Evolutionary conservation across 2,329 filamentous ascomycete species (phyloP).

Genomic region (Didymella arachidicola): DNA sequence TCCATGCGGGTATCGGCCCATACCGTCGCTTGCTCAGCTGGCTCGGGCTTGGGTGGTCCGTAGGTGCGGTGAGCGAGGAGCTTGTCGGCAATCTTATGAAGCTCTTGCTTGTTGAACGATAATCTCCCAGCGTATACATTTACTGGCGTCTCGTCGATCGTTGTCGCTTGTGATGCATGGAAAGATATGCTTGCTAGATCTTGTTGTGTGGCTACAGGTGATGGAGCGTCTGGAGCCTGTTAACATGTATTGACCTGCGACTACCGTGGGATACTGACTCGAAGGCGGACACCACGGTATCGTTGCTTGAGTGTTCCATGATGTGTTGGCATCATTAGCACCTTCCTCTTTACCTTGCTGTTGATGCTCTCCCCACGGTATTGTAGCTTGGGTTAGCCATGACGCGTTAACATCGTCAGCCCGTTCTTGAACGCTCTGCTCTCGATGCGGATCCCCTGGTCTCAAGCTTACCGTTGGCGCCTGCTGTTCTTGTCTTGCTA

Average conservation of each 20-base stretch:
- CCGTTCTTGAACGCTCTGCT: not conserved
- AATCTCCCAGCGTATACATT: not conserved
- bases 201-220: not conserved
- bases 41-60: conserved; percentile 43
- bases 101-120: conserved; percentile 5
- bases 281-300: conserved; percentile 1
- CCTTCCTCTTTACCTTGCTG: not conserved
- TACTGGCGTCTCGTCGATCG: conserved; percentile 8
- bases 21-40: conserved; percentile 55
- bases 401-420: not conserved
- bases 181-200: not conserved
- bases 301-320: conserved; percentile 11
- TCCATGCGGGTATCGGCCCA: conserved; percentile 67
- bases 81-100: conserved; percentile 25
- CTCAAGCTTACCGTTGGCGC: not conserved
- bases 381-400: conserved; percentile 9
- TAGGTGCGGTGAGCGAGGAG: conserved; percentile 22
- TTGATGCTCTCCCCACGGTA: not conserved
- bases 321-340: not conserved
- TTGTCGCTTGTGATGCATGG: conserved; percentile 17
- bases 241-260: not conserved
- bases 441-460: not conserved
- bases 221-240: not conserved
- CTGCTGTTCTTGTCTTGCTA: not conserved
- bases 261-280: not conserved